A percentile compares a stretch with the other conserved stretches of the same genome.
Conservation (phyloP, 306 rosid species). For the Medicago arabica region DNA sequence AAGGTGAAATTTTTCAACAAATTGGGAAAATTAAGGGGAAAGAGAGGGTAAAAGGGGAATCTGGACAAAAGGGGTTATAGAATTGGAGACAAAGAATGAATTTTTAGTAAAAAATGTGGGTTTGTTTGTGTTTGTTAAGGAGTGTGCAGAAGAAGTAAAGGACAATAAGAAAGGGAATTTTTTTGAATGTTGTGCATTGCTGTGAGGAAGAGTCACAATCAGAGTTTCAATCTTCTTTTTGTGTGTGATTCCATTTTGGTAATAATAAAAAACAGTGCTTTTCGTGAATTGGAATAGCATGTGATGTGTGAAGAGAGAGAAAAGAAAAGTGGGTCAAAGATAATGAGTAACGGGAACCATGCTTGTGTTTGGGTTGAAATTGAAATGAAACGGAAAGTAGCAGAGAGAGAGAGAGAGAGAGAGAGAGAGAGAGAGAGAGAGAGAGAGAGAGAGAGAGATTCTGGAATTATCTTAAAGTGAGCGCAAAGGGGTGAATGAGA, state of each 20-base stretch:
- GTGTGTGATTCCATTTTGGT: constrained; percentile 35
- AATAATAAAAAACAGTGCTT: constrained; percentile 37
- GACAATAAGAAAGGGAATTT: constrained; percentile 47
- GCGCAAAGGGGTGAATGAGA: too few species aligned
- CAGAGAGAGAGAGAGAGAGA: constrained; percentile 12
- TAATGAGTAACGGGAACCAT: constrained; percentile 32
- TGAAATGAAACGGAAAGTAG: not conserved
- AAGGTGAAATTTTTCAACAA: constrained; percentile 17
- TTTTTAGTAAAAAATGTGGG: constrained; percentile 38
- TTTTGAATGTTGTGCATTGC: constrained; percentile 56
- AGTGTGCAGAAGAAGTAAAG: constrained; percentile 25
- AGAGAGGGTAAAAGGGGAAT: constrained; percentile 13
- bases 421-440: constrained; percentile 37
- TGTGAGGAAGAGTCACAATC: constrained; percentile 40
- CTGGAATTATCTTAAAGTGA: constrained; percentile 39
- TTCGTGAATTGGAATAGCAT: constrained; percentile 46
- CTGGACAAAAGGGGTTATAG: constrained; percentile 34
- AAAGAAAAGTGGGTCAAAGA: constrained; percentile 44
- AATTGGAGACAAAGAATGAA: constrained; percentile 49
- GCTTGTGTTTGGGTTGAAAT: constrained; percentile 43
- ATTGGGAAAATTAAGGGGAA: constrained; percentile 29
- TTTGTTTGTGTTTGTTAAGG: constrained; percentile 19
- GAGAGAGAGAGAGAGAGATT: constrained; percentile 31
- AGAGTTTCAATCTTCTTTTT: constrained; percentile 38
- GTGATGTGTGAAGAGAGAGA: constrained; percentile 39